Base-by-base conservation (phyloP, 2,329 filamentous ascomycete genomes). In the Teratosphaeria zuluensis region DNA sequence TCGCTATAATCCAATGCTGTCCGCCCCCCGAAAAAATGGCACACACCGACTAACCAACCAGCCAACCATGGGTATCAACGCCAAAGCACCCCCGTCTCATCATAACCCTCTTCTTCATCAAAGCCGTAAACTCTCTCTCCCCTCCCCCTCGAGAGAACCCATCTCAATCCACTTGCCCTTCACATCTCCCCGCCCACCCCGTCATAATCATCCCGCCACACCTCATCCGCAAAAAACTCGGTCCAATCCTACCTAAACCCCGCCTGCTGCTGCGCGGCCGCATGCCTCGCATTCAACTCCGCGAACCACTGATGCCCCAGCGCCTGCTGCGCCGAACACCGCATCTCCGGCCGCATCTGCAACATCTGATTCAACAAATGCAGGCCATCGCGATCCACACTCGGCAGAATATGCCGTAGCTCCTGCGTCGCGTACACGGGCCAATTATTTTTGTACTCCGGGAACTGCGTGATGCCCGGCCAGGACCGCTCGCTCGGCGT, bases 401-500 rank as follows among this genome's bases (percentile, higher is more conserved):
- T 90, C 0, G 90, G 92, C 28, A 99, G 80, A 63, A 97, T 94
- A 59, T 87, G 83, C 21, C 89, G 83, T 57, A 97, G 79, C 67
- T 96, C 91, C 72, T 96, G 92, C 1, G 94, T 96, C 14, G 90
- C 89, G 73, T 94, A 97, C 72, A 95, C 89, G 65, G 94, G 91
- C 76, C 96, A 96, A 61, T 87, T 96, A 54, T 86, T 83, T 80
- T 97, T 96, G 81, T 97, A 99, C 75, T 99, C 94, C n/a, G 92
- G 91, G 68, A 95, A 92, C 70, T 92, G 87, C 21, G 88, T 90
- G 70, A 99, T 95, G 51, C 92, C 92, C 0, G 92, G 92, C 94
- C 94, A 99, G 4, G 89, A 91, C 52, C 91, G 86, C 75, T 99
- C 94, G 0, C 90, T 95, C 0, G 94, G 94, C 0, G 94, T 99